A percentile compares a stretch with the other conserved stretches of the same genome.
Evolutionary conservation across 805 yeast species (phyloP).

Genomic region (Candida railenensis): DNA sequence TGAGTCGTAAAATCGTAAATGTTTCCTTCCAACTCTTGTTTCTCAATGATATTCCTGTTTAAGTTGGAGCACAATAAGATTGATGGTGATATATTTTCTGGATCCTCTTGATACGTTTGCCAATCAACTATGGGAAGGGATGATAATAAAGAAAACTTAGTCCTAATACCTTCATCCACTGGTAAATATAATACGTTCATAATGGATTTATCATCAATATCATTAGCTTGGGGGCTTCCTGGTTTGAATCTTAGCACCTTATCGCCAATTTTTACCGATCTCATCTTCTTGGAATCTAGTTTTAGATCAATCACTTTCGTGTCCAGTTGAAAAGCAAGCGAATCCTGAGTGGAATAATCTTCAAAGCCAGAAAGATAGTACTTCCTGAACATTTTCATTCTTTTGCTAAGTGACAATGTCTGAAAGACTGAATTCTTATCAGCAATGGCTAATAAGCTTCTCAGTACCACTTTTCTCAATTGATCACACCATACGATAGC

Average conservation of each 20-base stretch:
- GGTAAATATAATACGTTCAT: conserved; percentile 8
- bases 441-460: conserved; percentile 56
- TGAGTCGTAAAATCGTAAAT: conserved; percentile 38
- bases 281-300: conserved; percentile 17
- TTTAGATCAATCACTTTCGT: conserved; percentile 19
- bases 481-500: conserved; percentile 98
- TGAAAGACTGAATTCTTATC: conserved; percentile 46
- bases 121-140: conserved; percentile 12
- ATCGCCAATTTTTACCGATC: conserved; percentile 7
- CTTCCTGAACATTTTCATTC: conserved; percentile 59
- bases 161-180: background rate
- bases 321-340: conserved; percentile 16
- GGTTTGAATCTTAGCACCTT: background rate
- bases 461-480: conserved; percentile 62
- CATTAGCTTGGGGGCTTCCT: background rate
- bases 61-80: conserved; percentile 20
- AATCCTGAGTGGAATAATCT: conserved; percentile 27
- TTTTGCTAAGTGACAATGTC: conserved; percentile 49
- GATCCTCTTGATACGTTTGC: conserved; percentile 9
- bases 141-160: conserved; percentile 18
- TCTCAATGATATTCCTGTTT: background rate
- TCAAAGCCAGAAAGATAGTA: conserved; percentile 59
- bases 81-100: conserved; percentile 10
- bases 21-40: background rate
- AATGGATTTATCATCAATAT: background rate